These are phyloP conservation scores for Salvia hispanica DNA, from an alignment of 257 asterid genomes.

Conservation along the genomic window DNA sequence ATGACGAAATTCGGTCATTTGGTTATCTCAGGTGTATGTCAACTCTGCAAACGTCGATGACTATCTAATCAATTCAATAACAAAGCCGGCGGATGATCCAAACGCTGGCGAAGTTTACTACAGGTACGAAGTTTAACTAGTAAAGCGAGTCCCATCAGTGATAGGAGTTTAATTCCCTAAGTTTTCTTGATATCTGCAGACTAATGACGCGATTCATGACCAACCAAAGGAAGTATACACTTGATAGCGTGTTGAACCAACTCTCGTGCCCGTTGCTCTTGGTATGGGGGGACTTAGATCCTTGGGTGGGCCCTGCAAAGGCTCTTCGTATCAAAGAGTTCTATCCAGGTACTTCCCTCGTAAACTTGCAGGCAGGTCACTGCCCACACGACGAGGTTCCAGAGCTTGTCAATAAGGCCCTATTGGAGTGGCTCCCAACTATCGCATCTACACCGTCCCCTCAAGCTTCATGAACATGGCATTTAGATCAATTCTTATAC, in stretches of 20 bases:
- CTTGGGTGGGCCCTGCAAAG: conserved; percentile 93
- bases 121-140: conserved; percentile 46
- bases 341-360: conserved; percentile 62
- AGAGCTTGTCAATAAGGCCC: conserved; percentile 76
- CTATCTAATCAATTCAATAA: conserved; percentile 80
- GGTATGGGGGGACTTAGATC: conserved; percentile 93
- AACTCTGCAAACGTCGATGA: conserved; percentile 84
- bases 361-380: conserved; percentile 87
- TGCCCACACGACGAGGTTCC: conserved; percentile 98
- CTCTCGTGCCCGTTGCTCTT: conserved; percentile 81
- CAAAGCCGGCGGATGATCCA: conserved; percentile 81
- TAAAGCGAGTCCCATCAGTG: background rate
- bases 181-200: conserved; percentile 40
- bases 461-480: conserved; percentile 22
- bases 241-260: conserved; percentile 62
- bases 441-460: conserved; percentile 32
- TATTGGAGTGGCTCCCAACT: conserved; percentile 74
- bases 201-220: conserved; percentile 78
- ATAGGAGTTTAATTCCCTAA: background rate
- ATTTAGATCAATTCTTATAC: background rate
- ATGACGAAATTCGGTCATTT: background rate
- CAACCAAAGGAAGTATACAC: conserved; percentile 81
- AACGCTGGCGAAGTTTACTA: conserved; percentile 93
- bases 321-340: conserved; percentile 82
- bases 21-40: conserved; percentile 61